Base-by-base conservation (phyloP, 331 rosid genomes). In the Acacia concinna region DNA sequence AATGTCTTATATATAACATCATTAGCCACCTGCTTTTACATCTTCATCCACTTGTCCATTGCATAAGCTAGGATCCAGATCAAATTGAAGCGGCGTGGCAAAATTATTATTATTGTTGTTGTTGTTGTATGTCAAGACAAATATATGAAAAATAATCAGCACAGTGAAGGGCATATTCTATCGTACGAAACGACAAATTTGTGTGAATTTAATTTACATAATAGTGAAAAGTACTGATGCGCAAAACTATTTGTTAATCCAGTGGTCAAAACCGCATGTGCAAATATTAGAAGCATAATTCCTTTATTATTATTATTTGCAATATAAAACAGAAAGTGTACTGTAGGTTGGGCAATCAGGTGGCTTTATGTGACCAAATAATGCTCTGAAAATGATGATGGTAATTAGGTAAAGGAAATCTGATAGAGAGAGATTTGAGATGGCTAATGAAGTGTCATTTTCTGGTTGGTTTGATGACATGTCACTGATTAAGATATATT, bases 121-220 rank as follows among this genome's bases (percentile, higher is more conserved):
- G n/a, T n/a, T n/a, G n/a, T n/a, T n/a, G n/a, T n/a, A n/a, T n/a
- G n/a, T n/a, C 51, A 44, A 44, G 8, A n/a, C 28, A 52, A 52
- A 8, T 20, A 52, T 13, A 32, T 30, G 38, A 21, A 30, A 30
- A 40, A 34, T 51, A 51, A 51, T 32, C 54, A 57, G 62, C 73
- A 79, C 62, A 73, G 54, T 64, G 40, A 65, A 51, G 35, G 25
- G 49, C 60, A 73, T 44, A 64, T 80, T 40, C 30, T 49, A 46
- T 47, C 13, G 1, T 38, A 31, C 0, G 4, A 60, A 62, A 30
- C n/a, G 40, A 62, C 23, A 62, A 25, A 30, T 30, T 28, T 15
- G 30, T 15, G 21, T 15, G n/a, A 30, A 28, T 60, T 12, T 60
- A 28, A 18, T 18, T 20, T 0, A n/a, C n/a, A n/a, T n/a, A n/a